phyloP scores from a whole-genome alignment of 768 basidiomycete genomes.

The Phanerochaete sordida region DNA sequence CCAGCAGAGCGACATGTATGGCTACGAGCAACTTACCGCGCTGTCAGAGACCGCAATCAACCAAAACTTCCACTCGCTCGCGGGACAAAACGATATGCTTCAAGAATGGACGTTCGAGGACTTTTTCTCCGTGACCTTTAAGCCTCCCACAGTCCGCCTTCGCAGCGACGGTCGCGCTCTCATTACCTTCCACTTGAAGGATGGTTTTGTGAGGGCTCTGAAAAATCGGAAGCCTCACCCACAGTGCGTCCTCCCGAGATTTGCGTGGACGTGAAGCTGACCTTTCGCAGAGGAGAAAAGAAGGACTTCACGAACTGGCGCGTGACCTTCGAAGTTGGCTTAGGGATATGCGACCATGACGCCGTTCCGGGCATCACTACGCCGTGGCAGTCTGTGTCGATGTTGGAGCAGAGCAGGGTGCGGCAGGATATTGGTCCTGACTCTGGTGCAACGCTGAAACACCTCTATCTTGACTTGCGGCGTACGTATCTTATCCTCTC shows the following conservation, averaged over 20 bases:
- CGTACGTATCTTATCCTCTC: constrained; percentile 12
- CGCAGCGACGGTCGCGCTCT: constrained; percentile 19
- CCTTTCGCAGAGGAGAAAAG: not conserved
- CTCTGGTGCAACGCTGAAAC: constrained; percentile 16
- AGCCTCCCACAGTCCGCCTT: constrained; percentile 17
- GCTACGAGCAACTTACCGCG: constrained; percentile 23
- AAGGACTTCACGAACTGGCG: constrained; percentile 9
- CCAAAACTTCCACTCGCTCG: constrained; percentile 10
- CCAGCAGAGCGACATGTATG: constrained; percentile 14
- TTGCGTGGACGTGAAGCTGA: constrained; percentile 10
- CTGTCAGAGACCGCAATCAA: constrained; percentile 23
- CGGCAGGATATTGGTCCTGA: constrained; percentile 12
- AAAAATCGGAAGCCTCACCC: not conserved
- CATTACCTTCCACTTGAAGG: constrained; percentile 15
- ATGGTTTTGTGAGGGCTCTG: constrained; percentile 11
- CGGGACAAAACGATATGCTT: constrained; percentile 3
- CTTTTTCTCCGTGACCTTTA: constrained; percentile 20
- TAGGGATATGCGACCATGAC: constrained; percentile 16
- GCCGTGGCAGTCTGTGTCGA: not conserved
- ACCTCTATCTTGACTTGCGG: constrained; percentile 20
- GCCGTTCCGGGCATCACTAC: not conserved
- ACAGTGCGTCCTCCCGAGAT: constrained; percentile 13
- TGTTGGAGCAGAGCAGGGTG: constrained; percentile 4
- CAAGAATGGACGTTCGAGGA: constrained; percentile 11
- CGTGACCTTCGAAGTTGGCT: constrained; percentile 24